A percentile compares a stretch with the other conserved stretches of the same genome.
Conservation (phyloP, 2,329 filamentous ascomycete genomes). For the Stachybotrys chartarum region DNA sequence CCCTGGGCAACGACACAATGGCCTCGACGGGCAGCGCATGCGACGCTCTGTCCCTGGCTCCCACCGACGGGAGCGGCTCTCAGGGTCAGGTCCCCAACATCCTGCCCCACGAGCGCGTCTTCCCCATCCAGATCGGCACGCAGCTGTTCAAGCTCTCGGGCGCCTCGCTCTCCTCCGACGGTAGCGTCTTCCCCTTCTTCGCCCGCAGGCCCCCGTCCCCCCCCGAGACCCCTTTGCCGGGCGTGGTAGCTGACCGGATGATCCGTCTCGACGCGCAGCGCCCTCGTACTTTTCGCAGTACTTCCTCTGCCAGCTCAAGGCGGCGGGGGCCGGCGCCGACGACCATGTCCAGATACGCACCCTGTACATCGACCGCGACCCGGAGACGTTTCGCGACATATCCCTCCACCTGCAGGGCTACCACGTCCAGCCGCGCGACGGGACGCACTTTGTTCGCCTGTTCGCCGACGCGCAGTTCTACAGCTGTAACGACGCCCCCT, state of each 20-base stretch:
- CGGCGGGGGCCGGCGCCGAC: conserved; percentile 48
- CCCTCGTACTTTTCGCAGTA: conserved; percentile 96
- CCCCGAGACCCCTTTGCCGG: not conserved
- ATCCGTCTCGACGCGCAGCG: conserved; percentile 40
- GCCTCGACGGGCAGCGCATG: conserved; percentile 18
- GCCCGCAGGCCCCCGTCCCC: not conserved
- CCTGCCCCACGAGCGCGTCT: conserved; percentile 64
- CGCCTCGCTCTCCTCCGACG: conserved; percentile 66
- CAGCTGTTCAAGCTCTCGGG: conserved; percentile 68
- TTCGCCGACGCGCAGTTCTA: conserved; percentile 97
- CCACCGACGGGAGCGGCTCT: conserved; percentile 23
- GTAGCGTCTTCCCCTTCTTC: conserved; percentile 26
- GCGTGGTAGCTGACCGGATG: too few relatives aligned
- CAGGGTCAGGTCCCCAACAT: conserved; percentile 43
- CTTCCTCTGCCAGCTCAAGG: conserved; percentile 74
- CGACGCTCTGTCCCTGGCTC: conserved; percentile 3
- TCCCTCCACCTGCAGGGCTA: conserved; percentile 88
- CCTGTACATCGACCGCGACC: conserved; percentile 92
- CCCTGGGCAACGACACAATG: conserved; percentile 9
- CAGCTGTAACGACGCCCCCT: conserved; percentile 50
- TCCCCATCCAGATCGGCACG: conserved; percentile 66
- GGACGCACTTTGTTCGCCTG: conserved; percentile 80
- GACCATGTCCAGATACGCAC: conserved; percentile 59
- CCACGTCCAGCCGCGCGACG: conserved; percentile 73
- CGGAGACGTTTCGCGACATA: conserved; percentile 81